Evolutionary conservation across 768 basidiomycete genomes (phyloP), one percentile per base, ranked within the genome.

Genomic region (Crucibulum laeve): DNA sequence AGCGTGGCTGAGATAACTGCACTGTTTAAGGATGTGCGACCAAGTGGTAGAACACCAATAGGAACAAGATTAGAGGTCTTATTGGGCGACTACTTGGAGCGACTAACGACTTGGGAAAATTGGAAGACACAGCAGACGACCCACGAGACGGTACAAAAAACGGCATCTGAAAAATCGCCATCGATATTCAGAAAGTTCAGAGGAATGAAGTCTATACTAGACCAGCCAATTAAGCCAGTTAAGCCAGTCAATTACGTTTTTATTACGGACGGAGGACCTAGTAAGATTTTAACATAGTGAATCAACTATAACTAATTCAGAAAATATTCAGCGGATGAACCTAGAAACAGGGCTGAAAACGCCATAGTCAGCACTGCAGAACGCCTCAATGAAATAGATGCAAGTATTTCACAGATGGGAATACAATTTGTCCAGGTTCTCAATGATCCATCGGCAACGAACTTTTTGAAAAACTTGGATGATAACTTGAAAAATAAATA

Each of bases 351-450:
- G 40, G 68, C 70, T 0, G 59, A 68, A 11, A 53, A 57, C 26
- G 68, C 70, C 10, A 74, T 79, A 7, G 65, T 69, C 3, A 46
- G 58, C 4, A 55, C 64, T 3, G 74, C 76, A 13, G 59, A 57
- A 30, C 53, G 68, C 43, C 64, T 84, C 3, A 80, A 82, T 43
- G 56, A 56, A 2, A 64, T 61, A 0, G 50, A 70, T 21, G 72
- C 65, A 46, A 73, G 74, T 0, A 59, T 76, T 4, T 61, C 64
- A 10, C 80, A 82, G 65, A 64, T 82, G 7, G 77, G 80, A 0
- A 70, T 82, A 26, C 80, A 82, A 47, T 80, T 85, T 40, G 68
- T 84, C 1, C 84, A 83, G 54, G 71, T 85, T 28, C 82, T 83
- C 65, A 43, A 52, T 46, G 62, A 61, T 43, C 38, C 47, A 23